Base-by-base conservation (phyloP, 768 basidiomycete species). In the Leccinum pellstonianum region DNA sequence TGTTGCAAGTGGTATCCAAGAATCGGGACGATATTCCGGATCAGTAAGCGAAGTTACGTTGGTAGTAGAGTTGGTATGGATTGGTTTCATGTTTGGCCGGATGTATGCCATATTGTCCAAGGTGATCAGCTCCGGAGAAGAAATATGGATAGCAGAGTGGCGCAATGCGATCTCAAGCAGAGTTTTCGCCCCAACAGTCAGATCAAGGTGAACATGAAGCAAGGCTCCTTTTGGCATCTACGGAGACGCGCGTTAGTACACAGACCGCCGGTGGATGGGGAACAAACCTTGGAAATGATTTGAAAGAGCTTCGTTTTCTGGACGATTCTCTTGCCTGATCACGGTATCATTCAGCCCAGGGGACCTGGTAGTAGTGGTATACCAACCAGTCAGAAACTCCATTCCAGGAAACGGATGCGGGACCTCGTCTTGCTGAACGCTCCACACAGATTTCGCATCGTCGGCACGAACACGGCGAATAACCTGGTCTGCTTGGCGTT, bases 191-290 rank as follows among this genome's bases (percentile, higher is more conserved):
- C 87, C 82, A 23, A 89, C 86, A 0, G 84, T 88, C 19, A 88
- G 86, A 65, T 89, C 88, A n/a, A 92, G 76, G 68, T 92, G 90
- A 0, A 79, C 83, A 64, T 92, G 90, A 14, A 93, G 76, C 4
- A 92, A 77, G 1, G 81, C 88, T 43, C 90, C 91, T 73, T 91
- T 92, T 2, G 90, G 90, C 87, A 92, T 90, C 87, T 88, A 58
- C 23, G 3, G 37, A 41, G 21, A 35, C 23, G 19, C 21, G 5
- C 15, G 35, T 37, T 23, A 60, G 61, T 33, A 21, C 23, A 31
- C 8, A 11, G n/a, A 9, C n/a, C 12, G 7, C 15, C 55, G 33
- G 54, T 19, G 46, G 17, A 9, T 8, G 4, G 54, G 52, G 52
- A 49, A 48, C 31, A 21, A 27, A 82, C 88, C 81, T 85, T 86